phyloP scores from a whole-genome alignment of 2,329 filamentous ascomycete species.

The Pseudogymnoascus sp. region DNA sequence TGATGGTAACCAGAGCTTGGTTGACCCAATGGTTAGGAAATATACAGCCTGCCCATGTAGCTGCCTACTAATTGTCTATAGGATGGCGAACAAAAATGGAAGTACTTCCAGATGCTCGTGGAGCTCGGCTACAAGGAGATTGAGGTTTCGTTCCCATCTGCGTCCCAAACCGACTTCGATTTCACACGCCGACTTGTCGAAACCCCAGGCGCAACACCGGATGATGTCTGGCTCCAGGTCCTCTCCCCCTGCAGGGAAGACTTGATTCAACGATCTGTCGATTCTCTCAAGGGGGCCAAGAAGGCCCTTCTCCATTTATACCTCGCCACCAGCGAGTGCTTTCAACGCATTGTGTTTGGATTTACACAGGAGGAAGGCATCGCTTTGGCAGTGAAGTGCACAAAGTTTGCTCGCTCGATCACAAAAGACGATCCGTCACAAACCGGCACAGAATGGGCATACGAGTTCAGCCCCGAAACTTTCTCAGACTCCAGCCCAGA shows the following conservation, averaged over 20 bases:
- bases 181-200: conserved; percentile 84
- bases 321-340: conserved; percentile 92
- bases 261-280: conserved; percentile 81
- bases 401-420: conserved; percentile 78
- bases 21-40: conserved; percentile 79
- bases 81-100: conserved; percentile 93
- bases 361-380: conserved; percentile 78
- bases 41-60: neutral
- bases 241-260: conserved; percentile 88
- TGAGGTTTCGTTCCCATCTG: conserved; percentile 90
- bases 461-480: conserved; percentile 78
- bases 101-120: conserved; percentile 90
- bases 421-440: conserved; percentile 69
- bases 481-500: conserved; percentile 89
- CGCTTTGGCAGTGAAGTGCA: conserved; percentile 76
- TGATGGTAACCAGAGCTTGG: conserved; percentile 90
- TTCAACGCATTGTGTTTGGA: conserved; percentile 83
- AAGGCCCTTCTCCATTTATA: conserved; percentile 95
- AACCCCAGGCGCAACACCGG: conserved; percentile 74
- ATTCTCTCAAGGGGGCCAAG: conserved; percentile 81
- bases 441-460: conserved; percentile 61
- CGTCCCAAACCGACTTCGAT: conserved; percentile 92
- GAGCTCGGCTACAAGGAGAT: conserved; percentile 96
- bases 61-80: conserved; percentile 30
- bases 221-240: conserved; percentile 88